phyloP scores from a whole-genome alignment of 164 flowering plant species.

The Aristolochia contorta region DNA sequence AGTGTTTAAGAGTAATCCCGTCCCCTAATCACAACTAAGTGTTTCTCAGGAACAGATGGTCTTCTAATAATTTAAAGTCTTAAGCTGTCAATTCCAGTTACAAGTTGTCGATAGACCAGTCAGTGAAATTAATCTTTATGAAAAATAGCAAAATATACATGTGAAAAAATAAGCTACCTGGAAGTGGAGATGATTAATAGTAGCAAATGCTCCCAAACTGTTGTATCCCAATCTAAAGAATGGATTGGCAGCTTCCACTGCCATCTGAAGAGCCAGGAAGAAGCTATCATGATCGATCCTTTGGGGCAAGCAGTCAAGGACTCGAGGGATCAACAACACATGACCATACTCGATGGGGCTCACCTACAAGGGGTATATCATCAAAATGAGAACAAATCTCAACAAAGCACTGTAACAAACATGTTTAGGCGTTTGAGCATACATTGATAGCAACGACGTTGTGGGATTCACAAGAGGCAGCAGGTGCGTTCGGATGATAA shows the following conservation, averaged over 20 bases:
- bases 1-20: too few relatives aligned
- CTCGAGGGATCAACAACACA: conserved; percentile 71
- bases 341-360: conserved; percentile 95
- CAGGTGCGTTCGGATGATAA: conserved; percentile 32
- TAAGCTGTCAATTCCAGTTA: too few relatives aligned
- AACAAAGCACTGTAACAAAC: background rate
- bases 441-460: conserved; percentile 82
- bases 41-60: too few relatives aligned
- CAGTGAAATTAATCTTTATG: background rate
- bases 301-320: conserved; percentile 68
- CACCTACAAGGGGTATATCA: conserved; percentile 34
- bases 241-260: conserved; percentile 62
- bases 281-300: conserved; percentile 66
- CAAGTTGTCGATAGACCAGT: too few relatives aligned
- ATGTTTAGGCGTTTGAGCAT: conserved; percentile 7
- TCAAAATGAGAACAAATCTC: background rate
- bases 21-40: too few relatives aligned
- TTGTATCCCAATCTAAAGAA: conserved; percentile 85
- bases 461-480: conserved; percentile 26
- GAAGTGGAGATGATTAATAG: conserved; percentile 89
- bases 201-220: conserved; percentile 96
- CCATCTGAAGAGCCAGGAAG: conserved; percentile 77
- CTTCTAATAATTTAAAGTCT: too few relatives aligned
- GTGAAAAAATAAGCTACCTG: conserved; percentile 31
- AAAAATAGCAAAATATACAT: background rate